Evolutionary conservation across 441 rosid species (phyloP), one percentile per base, ranked within the genome.

Genomic region (Eutrema salsugineum): DNA sequence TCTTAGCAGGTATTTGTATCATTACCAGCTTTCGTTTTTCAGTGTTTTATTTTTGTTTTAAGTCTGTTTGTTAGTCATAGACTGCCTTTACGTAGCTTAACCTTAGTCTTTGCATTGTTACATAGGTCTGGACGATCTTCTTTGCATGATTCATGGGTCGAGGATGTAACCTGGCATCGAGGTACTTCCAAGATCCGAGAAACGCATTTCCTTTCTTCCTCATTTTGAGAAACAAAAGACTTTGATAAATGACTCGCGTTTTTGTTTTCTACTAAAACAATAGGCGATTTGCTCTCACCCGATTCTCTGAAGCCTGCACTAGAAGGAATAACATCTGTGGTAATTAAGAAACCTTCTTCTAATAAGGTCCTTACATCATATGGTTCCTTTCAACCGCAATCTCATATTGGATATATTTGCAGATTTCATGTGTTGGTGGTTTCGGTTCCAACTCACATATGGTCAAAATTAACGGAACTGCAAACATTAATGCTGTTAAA

Each of bases 401-500:
- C 30, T 74, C 58, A 46, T 9, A 3, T 47, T 12, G 20, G 50
- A 57, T 19, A 17, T n/a, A 17, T 66, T 48, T 77, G 59, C 56
- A 84, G 87, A 78, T 82, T 11, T 84, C 85, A 60, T 84, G 87
- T 11, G 81, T 84, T 62, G 87, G 87, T 67, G 83, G 82, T 32
- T 84, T 84, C 60, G 87, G 85, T 42, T 82, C 84, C 22, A 79
- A 87, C 68, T 55, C 87, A 19, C 81, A 83, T 5, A 87, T 87
- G 90, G 83, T 80, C 64, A 84, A 44, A 58, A 85, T 85, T 15
- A 85, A 87, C 16, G 90, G 90, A 22, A 81, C 82, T 62, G 86
- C 90, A 53, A 87, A 85, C 79, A 84, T 85, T 8, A 87, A 84
- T 63, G 87, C 90, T 27, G 79, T 87, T 60, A 80, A 58, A 67